Evolutionary conservation across 176 grass and related monocot species (phyloP), one percentile per base, ranked within the genome.

Genomic region (Phyllostachys edulis): DNA sequence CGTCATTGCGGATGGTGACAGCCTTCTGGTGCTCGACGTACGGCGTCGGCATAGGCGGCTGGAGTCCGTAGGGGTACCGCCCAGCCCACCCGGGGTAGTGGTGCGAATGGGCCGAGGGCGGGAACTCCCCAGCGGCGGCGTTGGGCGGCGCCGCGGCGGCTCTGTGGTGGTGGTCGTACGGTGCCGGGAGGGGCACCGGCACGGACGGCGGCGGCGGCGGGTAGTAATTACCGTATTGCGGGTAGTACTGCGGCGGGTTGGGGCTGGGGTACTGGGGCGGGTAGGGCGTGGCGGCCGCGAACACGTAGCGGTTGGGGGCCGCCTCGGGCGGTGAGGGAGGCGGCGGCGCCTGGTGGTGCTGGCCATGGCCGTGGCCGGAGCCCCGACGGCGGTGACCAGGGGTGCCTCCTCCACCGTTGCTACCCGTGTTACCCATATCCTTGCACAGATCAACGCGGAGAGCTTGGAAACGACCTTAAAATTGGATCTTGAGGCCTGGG

Each of bases 11-110:
- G 67, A 98, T 95, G 47, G 96, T 98, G 36, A 95, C 85, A 0
- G 93, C 96, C 89, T 93, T 95, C 85, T 98, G 96, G 84, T 98
- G 93, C 93, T 98, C 93, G 24, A 98, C 91, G 64, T 90, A 98
- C 2, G 93, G 91, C 76, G 85, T 78, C 38, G 93, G 89, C 79
- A 84, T 87, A 1, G 82, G 81, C 69, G 84, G 82, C 44, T 85
- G 90, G 18, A 90, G 67, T 7, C 81, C 86, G 78, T 75, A 92
- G 7, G 90, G 87, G 78, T 87, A 86, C 59, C 92, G 82, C 32
- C 85, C 89, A 9, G 87, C 85, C 89, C 92, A 92, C 7, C 89
- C 85, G 2, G 87, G 90, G 83, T 89, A 92, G 27, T 87, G 88
- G 59, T 86, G 68, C n/a, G 80, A 54, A 66, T 92, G 92, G 1